Evolutionary conservation across 1,139 yeast genomes (phyloP).

Genomic region (Ogataea hybrid): DNA sequence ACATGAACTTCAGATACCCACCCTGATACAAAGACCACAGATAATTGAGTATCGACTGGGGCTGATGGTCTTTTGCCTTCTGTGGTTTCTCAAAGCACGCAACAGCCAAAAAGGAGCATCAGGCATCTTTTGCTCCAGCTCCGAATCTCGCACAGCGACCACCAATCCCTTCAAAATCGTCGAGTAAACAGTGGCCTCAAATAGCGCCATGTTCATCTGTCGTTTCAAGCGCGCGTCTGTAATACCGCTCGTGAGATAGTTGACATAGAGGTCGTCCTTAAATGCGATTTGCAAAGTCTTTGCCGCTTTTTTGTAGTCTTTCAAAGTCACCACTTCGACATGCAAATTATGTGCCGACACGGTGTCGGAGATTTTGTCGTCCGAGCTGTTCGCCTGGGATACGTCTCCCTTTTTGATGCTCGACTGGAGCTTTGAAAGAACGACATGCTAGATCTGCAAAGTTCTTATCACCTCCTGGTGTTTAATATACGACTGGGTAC

Average conservation of each 20-base stretch:
- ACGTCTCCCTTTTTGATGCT: conserved; percentile 13
- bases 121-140: conserved; percentile 30
- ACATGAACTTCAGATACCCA: conserved; percentile 33
- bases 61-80: conserved; percentile 38
- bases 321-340: conserved; percentile 31
- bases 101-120: conserved; percentile 51
- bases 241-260: conserved; percentile 44
- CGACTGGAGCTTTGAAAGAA: conserved; percentile 18
- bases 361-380: background rate
- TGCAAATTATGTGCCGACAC: conserved; percentile 12
- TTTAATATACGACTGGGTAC: background rate
- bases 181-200: conserved; percentile 57
- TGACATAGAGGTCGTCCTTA: conserved; percentile 49
- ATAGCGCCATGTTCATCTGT: conserved; percentile 46
- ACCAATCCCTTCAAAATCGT: conserved; percentile 57
- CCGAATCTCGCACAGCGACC: conserved; percentile 46
- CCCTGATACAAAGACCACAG: conserved; percentile 34
- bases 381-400: background rate
- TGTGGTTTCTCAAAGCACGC: conserved; percentile 63
- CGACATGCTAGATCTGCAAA: conserved; percentile 11
- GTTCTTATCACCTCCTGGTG: conserved; percentile 1
- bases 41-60: conserved; percentile 27
- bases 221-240: conserved; percentile 33
- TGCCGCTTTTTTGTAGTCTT: conserved; percentile 56
- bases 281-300: conserved; percentile 53